Evolutionary conservation across 345 rosid species (phyloP).

Genomic region (Citrus mangshanensis): DNA sequence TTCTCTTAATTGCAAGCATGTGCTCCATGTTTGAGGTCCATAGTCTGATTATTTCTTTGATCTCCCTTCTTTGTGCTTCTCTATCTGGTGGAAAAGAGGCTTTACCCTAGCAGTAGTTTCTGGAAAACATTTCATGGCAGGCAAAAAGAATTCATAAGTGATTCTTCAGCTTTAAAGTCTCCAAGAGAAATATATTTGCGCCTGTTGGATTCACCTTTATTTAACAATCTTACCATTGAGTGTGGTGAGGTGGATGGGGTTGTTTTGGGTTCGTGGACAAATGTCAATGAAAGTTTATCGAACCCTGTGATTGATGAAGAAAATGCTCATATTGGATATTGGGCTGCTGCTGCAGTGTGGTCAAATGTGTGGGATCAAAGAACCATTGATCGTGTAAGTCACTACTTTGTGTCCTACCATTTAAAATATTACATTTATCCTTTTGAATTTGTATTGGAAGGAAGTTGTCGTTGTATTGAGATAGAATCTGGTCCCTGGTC

Average conservation of each 20-base stretch:
- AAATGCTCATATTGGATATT: conserved; percentile 67
- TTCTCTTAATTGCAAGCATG: conserved; percentile 9
- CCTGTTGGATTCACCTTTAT: conserved; percentile 41
- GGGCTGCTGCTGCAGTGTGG: conserved; percentile 98
- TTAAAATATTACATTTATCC: neutral
- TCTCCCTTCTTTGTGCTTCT: conserved; percentile 14
- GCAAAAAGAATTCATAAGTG: conserved; percentile 42
- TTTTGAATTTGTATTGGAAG: neutral
- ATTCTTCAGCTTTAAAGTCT: conserved; percentile 32
- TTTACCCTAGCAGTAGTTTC: conserved; percentile 92
- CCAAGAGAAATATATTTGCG: conserved; percentile 44
- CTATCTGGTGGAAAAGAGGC: conserved; percentile 62
- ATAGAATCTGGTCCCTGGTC: neutral
- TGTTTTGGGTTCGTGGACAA: conserved; percentile 87
- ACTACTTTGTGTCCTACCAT: neutral
- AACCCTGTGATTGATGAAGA: conserved; percentile 51
- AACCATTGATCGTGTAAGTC: conserved; percentile 85
- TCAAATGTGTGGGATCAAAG: conserved; percentile 88
- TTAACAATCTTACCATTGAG: conserved; percentile 43
- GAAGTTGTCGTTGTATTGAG: neutral
- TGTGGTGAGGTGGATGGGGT: conserved; percentile 98
- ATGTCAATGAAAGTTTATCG: conserved; percentile 48
- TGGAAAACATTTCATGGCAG: conserved; percentile 73
- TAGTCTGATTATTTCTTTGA: conserved; percentile 22
- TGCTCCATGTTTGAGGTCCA: conserved; percentile 15